These are phyloP conservation scores for Teratosphaeria gauchensis DNA, from an alignment of 2,329 filamentous ascomycete genomes.

Conservation along the genomic window DNA sequence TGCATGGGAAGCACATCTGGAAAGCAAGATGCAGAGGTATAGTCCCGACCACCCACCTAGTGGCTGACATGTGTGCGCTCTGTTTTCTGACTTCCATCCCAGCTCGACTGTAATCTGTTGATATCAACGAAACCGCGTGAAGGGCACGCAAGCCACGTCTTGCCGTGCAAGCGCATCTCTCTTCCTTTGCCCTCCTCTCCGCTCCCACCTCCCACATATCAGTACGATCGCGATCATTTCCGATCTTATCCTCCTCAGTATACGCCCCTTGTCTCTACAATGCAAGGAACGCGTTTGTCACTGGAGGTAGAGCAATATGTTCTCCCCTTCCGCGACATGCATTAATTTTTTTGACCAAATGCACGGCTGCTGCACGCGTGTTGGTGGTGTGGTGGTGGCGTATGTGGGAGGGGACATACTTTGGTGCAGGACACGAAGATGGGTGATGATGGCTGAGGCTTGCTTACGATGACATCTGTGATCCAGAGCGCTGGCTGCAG, in stretches of 20 bases:
- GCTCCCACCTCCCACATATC: not conserved
- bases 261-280: not conserved
- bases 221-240: no score
- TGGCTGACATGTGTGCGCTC: no score
- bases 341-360: not conserved
- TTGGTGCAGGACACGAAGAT: no score
- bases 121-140: no score
- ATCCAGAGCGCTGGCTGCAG: no score
- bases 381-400: not conserved
- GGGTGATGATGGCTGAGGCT: no score
- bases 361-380: not conserved
- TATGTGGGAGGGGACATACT: not conserved
- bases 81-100: not conserved
- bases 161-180: no score
- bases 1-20: not conserved
- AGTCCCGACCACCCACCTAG: no score
- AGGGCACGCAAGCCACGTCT: no score
- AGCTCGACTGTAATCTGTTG: no score
- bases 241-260: conserved; percentile 4
- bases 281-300: not conserved
- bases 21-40: not conserved
- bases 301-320: not conserved
- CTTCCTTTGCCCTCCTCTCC: not conserved
- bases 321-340: not conserved
- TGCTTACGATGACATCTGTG: no score